Conservation (phyloP, 2,329 filamentous ascomycete species). For the Calcarisporium arbuscula region DNA sequence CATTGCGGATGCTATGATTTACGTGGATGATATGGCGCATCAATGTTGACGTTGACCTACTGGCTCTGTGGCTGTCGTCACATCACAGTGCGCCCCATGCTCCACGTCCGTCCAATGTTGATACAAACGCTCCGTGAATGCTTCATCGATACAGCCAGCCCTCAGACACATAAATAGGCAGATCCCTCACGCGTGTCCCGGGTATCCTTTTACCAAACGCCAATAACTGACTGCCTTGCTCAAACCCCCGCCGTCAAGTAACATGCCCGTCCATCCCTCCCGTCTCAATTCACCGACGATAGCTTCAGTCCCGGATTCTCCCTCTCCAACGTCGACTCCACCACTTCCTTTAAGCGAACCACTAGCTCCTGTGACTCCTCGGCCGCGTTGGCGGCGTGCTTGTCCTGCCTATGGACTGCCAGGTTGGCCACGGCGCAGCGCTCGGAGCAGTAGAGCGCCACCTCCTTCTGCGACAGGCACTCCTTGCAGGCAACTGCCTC, state of each 20-base stretch:
- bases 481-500: slow-evolving; percentile 33
- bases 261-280: slow-evolving; percentile 9
- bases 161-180: too few species aligned
- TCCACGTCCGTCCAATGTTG: too few species aligned
- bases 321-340: slow-evolving; percentile 21
- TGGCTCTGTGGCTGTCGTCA: too few species aligned
- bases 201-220: too few species aligned
- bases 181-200: too few species aligned
- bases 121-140: too few species aligned
- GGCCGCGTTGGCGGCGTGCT: slow-evolving; percentile 21
- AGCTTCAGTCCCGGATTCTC: slow-evolving; percentile 28
- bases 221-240: too few species aligned
- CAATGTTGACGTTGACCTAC: too few species aligned
- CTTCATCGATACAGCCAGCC: too few species aligned
- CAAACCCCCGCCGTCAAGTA: not conserved
- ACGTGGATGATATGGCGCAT: too few species aligned
- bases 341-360: slow-evolving; percentile 16
- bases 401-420: slow-evolving; percentile 28
- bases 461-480: slow-evolving; percentile 31
- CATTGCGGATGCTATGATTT: too few species aligned
- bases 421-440: slow-evolving; percentile 37
- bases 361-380: slow-evolving; percentile 17
- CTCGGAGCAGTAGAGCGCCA: slow-evolving; percentile 35
- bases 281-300: slow-evolving; percentile 12
- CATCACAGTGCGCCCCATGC: too few species aligned